These are phyloP conservation scores for Truncatella angustata DNA, from an alignment of 2,329 filamentous ascomycete species.

Conservation along the genomic window DNA sequence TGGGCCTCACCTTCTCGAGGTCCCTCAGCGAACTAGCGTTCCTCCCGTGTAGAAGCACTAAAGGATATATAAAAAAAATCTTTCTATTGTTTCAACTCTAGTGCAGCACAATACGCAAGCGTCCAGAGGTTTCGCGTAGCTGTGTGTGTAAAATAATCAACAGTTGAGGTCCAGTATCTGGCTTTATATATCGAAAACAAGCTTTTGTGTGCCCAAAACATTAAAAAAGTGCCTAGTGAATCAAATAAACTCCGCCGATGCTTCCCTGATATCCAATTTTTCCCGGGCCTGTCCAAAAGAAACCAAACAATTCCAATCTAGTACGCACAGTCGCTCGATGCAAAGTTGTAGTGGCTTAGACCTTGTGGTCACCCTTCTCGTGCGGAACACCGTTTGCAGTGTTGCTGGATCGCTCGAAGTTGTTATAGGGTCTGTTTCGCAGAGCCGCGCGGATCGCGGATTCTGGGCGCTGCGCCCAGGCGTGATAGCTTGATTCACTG, in stretches of 20 bases:
- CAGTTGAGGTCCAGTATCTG: too few relatives aligned
- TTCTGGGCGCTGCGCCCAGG: conserved; percentile 29
- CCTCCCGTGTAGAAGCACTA: too few relatives aligned
- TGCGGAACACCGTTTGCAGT: neutral
- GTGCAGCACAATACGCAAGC: too few relatives aligned
- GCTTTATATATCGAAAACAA: neutral
- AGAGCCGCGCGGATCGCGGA: conserved; percentile 23
- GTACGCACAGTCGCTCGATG: neutral
- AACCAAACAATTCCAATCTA: neutral
- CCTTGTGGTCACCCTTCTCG: neutral
- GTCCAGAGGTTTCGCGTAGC: too few relatives aligned
- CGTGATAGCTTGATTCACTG: conserved; percentile 24
- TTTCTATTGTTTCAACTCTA: too few relatives aligned
- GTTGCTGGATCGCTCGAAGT: neutral
- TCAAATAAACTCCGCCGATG: neutral
- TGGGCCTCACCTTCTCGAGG: too few relatives aligned
- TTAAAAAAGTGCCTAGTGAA: neutral
- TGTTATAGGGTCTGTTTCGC: conserved; percentile 22
- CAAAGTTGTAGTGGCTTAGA: neutral
- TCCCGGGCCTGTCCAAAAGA: neutral
- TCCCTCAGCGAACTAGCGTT: too few relatives aligned
- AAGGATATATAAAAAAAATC: too few relatives aligned
- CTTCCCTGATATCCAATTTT: conserved; percentile 1
- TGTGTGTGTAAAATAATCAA: too few relatives aligned
- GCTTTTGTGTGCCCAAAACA: neutral